Base-by-base conservation (phyloP, 1,284 basidiomycete genomes). In the Moesziomyces sp. region DNA sequence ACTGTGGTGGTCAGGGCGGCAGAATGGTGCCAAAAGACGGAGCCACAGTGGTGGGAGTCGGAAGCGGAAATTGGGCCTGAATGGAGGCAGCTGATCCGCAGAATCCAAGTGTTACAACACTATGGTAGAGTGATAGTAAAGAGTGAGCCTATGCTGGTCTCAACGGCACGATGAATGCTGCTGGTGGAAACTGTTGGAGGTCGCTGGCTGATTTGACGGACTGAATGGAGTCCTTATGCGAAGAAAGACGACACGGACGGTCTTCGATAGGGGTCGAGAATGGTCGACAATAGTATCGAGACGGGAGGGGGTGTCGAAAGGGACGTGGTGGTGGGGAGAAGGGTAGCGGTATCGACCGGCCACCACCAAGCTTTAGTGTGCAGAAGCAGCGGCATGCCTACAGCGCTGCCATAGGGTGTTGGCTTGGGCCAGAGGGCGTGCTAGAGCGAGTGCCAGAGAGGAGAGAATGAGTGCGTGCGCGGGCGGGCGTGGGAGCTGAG, bases 21-120 rank as follows among this genome's bases (percentile, higher is more conserved):
- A 69, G 67, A 57, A 64, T 69, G 28, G 67, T 69, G 67, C 67
- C 52, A 52, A 40, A 28, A 44, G 35, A 50, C 33, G 35, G 49
- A 53, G 47, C 21, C n/a, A 40, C 46, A 46, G 55, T 54, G 38
- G 44, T n/a, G 46, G 47, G 18, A 46, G 55, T 52, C 47, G 42
- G 14, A 6, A 8, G 45, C 23, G 47, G 47, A 47, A 43, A 24
- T 46, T 16, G 54, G 61, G 61, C 51, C 58, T 64, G 68, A 58
- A 61, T 44, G 52, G 54, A 60, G 68, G 54, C 61, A 46, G 48
- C 46, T 40, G 24, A 51, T 51, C 46, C 53, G 18, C 14, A 18
- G 16, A 18, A 5, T 5, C 3, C 24, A 18, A 50, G 28, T 8
- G 40, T 52, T 56, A 59, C 40, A 40, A 49, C 51, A 44, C 9